phyloP scores from a whole-genome alignment of 192 early-diverging fungal genomes.

The Funneliformis geosporum region DNA sequence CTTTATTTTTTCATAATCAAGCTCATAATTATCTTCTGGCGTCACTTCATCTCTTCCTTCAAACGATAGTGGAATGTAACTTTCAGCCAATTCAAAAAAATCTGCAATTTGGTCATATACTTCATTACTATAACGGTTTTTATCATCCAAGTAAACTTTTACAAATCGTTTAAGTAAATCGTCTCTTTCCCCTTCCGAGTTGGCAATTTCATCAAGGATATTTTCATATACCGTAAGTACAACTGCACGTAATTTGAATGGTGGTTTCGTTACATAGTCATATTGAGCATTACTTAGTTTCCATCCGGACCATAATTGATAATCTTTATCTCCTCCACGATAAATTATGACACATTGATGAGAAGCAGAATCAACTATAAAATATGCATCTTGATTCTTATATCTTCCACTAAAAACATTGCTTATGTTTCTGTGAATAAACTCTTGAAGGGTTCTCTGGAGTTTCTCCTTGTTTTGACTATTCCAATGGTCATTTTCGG shows the following conservation, averaged over 20 bases:
- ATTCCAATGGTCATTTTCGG: conserved; percentile 16
- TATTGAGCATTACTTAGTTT: conserved; percentile 5
- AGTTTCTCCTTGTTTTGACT: conserved; percentile 7
- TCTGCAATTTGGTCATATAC: conserved; percentile 27
- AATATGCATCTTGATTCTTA: conserved; percentile 15
- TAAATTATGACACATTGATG: conserved; percentile 26
- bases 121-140: conserved; percentile 10
- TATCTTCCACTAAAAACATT: conserved; percentile 25
- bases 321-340: conserved; percentile 21
- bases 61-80: neutral
- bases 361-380: conserved; percentile 9
- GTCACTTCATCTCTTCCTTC: conserved; percentile 13
- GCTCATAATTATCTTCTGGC: conserved; percentile 18
- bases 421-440: conserved; percentile 17
- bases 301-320: conserved; percentile 24
- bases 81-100: neutral
- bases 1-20: conserved; percentile 24
- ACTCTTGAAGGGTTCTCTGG: conserved; percentile 1
- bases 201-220: conserved; percentile 5
- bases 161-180: conserved; percentile 19
- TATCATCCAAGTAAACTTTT: neutral
- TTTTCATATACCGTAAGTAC: conserved; percentile 25
- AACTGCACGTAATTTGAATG: conserved; percentile 7
- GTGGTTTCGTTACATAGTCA: neutral
- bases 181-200: conserved; percentile 13